phyloP scores from a whole-genome alignment of 257 asterid species.

The Ilex aquifolium region DNA sequence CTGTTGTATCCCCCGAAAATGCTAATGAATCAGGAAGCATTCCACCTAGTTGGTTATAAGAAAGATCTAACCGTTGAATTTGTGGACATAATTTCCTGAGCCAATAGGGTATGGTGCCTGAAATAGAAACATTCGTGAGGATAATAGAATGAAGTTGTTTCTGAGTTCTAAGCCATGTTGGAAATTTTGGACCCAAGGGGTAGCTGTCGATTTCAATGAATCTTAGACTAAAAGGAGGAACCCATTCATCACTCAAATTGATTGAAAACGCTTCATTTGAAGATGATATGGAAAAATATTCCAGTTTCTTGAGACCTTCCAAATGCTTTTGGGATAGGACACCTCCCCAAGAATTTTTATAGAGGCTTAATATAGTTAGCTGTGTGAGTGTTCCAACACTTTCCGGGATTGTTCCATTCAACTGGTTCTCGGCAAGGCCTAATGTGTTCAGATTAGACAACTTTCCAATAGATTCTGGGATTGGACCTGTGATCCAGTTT shows the following conservation, averaged over 20 bases:
- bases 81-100: constrained; percentile 15
- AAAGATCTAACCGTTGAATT: background rate
- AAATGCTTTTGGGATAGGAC: constrained; percentile 16
- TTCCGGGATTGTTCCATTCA: constrained; percentile 12
- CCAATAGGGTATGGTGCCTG: constrained; percentile 25
- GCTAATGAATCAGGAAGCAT: constrained; percentile 2
- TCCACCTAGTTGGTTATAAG: constrained; percentile 1
- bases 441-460: constrained; percentile 1
- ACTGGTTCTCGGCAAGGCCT: constrained; percentile 1
- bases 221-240: constrained; percentile 23
- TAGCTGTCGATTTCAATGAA: constrained; percentile 14
- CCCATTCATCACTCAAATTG: constrained; percentile 19
- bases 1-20: background rate
- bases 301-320: constrained; percentile 12
- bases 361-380: constrained; percentile 1
- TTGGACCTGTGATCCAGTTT: constrained; percentile 4
- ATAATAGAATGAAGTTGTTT: constrained; percentile 7
- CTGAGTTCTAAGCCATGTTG: constrained; percentile 21
- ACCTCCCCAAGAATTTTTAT: constrained; percentile 13
- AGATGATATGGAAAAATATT: constrained; percentile 19
- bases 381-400: constrained; percentile 1
- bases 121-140: constrained; percentile 11
- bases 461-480: constrained; percentile 13
- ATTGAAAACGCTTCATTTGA: constrained; percentile 4
- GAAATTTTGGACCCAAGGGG: constrained; percentile 21